Conservation (phyloP, 202 grass and related monocot species). For the Panicum hallii region DNA sequence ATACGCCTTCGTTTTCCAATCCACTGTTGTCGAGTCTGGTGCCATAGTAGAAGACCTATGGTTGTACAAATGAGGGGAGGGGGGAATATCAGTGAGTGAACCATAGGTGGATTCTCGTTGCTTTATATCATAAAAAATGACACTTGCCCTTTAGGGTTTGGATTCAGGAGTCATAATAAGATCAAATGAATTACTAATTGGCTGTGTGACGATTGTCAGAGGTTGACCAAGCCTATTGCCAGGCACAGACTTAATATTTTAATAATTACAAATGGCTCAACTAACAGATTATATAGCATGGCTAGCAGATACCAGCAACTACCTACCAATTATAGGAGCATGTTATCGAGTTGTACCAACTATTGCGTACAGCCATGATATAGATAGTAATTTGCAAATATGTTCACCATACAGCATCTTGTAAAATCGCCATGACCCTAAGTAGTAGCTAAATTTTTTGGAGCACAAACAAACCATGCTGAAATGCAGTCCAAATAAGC, state of each 20-base stretch:
- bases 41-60: constrained; percentile 86
- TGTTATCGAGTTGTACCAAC: neutral
- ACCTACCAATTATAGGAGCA: constrained; percentile 19
- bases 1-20: constrained; percentile 58
- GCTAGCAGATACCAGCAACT: neutral
- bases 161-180: constrained; percentile 4
- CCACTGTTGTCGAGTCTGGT: constrained; percentile 90
- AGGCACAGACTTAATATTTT: neutral
- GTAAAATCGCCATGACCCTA: neutral
- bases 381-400: constrained; percentile 8
- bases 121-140: neutral
- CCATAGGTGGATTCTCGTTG: neutral
- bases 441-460: neutral
- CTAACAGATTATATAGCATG: constrained; percentile 1
- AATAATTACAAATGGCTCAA: neutral
- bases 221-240: neutral
- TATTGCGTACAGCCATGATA: neutral
- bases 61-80: constrained; percentile 1
- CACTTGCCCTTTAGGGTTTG: neutral
- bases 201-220: neutral
- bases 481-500: constrained; percentile 16
- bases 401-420: neutral
- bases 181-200: neutral
- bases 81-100: constrained; percentile 11
- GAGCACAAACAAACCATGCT: neutral